Percentiles rank a stretch among this genome's conserved stretches.
Conservation (phyloP, 2,329 filamentous ascomycete species). For the Phyllosticta citribraziliensis region DNA sequence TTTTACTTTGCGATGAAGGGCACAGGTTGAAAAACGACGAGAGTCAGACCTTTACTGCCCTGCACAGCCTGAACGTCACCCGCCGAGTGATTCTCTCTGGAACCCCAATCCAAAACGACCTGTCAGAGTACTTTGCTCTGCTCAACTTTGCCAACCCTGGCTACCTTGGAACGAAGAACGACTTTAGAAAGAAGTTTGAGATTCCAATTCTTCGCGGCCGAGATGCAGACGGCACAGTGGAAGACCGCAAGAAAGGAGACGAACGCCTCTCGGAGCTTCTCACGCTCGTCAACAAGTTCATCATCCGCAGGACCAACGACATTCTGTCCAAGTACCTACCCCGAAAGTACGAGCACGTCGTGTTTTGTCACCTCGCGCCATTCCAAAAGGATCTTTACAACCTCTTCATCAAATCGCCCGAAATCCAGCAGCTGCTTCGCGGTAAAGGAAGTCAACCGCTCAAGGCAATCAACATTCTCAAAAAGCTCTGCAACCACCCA, state of each 20-base stretch:
- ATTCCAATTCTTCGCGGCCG: constrained; percentile 84
- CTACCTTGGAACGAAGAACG: constrained; percentile 74
- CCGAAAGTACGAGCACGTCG: constrained; percentile 97
- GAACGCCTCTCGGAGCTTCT: constrained; percentile 74
- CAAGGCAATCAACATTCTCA: constrained; percentile 92
- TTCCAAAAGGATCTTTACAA: constrained; percentile 94
- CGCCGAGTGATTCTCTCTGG: constrained; percentile 90
- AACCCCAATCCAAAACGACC: constrained; percentile 94
- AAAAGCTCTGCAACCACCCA: constrained; percentile 97
- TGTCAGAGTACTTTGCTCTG: constrained; percentile 95
- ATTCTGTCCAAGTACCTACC: constrained; percentile 95
- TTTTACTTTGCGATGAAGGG: constrained; percentile 92
- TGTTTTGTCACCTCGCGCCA: constrained; percentile 88
- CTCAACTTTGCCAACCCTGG: constrained; percentile 95
- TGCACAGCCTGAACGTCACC: constrained; percentile 83
- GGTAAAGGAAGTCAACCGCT: constrained; percentile 93
- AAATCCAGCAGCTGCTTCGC: constrained; percentile 82
- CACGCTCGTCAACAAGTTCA: constrained; percentile 88
- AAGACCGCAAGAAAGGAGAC: constrained; percentile 72
- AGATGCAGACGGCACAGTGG: constrained; percentile 79
- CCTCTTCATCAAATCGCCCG: constrained; percentile 90
- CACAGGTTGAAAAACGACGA: constrained; percentile 96
- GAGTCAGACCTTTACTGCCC: constrained; percentile 83
- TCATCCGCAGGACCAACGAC: constrained; percentile 95
- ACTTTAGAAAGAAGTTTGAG: constrained; percentile 92